phyloP scores from a whole-genome alignment of 106 monocot genomes.

The Dactylorhiza incarnata region DNA sequence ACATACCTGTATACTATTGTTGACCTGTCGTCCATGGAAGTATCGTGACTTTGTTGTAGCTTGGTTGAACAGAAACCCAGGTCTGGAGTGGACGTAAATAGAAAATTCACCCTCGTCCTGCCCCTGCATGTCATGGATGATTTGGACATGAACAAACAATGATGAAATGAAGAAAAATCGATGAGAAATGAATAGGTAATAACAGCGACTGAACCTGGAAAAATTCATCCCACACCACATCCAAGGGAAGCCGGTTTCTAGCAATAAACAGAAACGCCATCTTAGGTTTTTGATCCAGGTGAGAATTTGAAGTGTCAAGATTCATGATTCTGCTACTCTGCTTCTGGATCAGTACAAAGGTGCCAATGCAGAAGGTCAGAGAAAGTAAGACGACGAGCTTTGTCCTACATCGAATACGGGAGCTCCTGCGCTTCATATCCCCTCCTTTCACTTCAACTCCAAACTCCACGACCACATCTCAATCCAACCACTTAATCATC shows the following conservation, averaged over 20 bases:
- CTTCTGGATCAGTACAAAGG: conserved; percentile 28
- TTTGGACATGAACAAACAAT: neutral
- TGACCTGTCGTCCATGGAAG: conserved; percentile 84
- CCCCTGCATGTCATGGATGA: conserved; percentile 27
- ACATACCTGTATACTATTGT: conserved; percentile 84
- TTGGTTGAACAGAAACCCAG: conserved; percentile 74
- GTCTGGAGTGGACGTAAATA: conserved; percentile 78
- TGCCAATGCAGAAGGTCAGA: conserved; percentile 34
- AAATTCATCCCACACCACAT: conserved; percentile 81
- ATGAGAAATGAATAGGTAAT: neutral
- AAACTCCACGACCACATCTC: neutral
- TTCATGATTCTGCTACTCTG: conserved; percentile 15
- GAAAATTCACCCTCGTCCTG: conserved; percentile 68
- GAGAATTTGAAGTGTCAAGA: neutral
- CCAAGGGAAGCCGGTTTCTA: conserved; percentile 77
- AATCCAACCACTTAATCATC: neutral
- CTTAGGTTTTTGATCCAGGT: conserved; percentile 25
- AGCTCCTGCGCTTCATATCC: conserved; percentile 58
- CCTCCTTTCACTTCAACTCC: conserved; percentile 5
- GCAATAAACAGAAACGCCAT: conserved; percentile 93
- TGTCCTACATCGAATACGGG: conserved; percentile 16
- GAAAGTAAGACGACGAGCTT: conserved; percentile 29
- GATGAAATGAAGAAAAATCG: neutral
- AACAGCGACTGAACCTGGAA: conserved; percentile 36
- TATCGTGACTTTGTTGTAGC: conserved; percentile 55